Base-by-base conservation (phyloP, 2,329 filamentous ascomycete species). In the Chalara sp. region DNA sequence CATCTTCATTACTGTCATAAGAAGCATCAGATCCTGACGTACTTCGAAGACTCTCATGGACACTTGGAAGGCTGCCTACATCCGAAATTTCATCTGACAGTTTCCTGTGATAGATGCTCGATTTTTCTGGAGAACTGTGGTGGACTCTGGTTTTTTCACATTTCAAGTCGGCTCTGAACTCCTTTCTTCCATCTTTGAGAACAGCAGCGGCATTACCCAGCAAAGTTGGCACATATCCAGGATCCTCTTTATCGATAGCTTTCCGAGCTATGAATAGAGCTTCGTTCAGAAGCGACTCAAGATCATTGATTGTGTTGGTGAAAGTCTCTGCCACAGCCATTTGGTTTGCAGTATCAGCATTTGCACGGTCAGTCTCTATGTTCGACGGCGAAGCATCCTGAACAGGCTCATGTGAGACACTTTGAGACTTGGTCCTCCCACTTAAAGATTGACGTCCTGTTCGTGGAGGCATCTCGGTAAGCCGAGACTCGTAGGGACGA, bases 181-280 rank as follows among this genome's bases (percentile, higher is more conserved):
- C 50, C 32, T 56, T 57, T 40, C 60, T 53, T 30, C 50, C 48
- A 44, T 47, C 50, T 44, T 61, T 60, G 4, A 63, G 48, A 12
- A 62, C 50, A 42, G 56, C 58, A 30, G 56, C 51, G 13, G 59
- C 58, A 35, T 56, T 55, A 6, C 48, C 55, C 28, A 62, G 54
- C 30, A 62, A 41, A 12, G 48, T 42, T 40, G 61, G 58, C 10
- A 55, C 48, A 33, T 55, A 54, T 21, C 21, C 30, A 10, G 54
- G 40, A 46, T 61, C 53, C 28, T 63, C 50, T 30, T 46, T 62
- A 41, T 64, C 61, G 7, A 63, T 57, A 46, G 64, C 65, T 49
- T 65, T 57, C 44, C 63, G 60, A 35, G 68, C 68, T 53, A 72
- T 64, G 28, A 56, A 47, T 3, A 70, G 54, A 13, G 68, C 67